Evolutionary conservation across 2,329 filamentous ascomycete species (phyloP).

Genomic region (Neofusicoccum sp.): DNA sequence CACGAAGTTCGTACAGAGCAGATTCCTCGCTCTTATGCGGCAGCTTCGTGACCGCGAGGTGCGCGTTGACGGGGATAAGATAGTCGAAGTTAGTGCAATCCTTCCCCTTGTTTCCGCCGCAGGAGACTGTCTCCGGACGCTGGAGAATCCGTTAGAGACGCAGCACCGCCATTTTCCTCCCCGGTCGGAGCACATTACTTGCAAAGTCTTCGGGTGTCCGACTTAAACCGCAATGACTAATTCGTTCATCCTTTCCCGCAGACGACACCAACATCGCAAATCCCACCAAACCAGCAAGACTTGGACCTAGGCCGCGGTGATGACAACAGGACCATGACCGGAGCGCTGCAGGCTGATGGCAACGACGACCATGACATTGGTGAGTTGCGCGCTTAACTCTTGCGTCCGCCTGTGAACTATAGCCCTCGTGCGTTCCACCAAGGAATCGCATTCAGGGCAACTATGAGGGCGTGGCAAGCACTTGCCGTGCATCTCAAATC

Average conservation of each 20-base stretch:
- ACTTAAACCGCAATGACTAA: constrained; percentile 5
- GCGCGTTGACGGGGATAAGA: constrained; percentile 69
- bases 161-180: constrained; percentile 10
- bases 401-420: not conserved
- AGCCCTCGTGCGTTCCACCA: not conserved
- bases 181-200: constrained; percentile 10
- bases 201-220: constrained; percentile 18
- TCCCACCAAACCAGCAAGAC: constrained; percentile 17
- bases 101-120: constrained; percentile 4
- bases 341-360: constrained; percentile 14
- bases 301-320: constrained; percentile 16
- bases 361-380: constrained; percentile 19
- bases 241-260: not conserved
- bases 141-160: not conserved
- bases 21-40: constrained; percentile 77
- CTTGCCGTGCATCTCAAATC: not conserved
- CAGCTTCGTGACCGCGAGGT: constrained; percentile 73
- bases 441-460: not conserved
- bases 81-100: constrained; percentile 55
- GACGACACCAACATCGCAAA: constrained; percentile 10
- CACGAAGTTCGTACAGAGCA: constrained; percentile 76
- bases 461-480: not conserved
- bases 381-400: constrained; percentile 19
- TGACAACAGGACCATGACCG: constrained; percentile 15
- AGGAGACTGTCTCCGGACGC: constrained; percentile 7